phyloP scores from a whole-genome alignment of 768 basidiomycete genomes.

The Leccinellum albellum region DNA sequence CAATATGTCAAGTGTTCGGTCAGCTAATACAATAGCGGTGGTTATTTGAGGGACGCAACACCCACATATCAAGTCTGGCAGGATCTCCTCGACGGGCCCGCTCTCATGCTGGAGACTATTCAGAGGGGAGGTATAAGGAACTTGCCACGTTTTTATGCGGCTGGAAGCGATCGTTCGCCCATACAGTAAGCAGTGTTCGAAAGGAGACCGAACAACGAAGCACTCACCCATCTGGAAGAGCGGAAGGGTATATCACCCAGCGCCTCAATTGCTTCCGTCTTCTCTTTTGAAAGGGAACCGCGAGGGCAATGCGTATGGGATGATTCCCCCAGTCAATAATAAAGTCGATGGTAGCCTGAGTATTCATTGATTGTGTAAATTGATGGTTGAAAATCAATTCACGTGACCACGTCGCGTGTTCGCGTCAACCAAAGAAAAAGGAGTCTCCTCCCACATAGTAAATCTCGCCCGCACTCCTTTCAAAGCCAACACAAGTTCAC shows the following conservation, averaged over 20 bases:
- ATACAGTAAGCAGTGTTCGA: neutral
- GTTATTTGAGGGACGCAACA: neutral
- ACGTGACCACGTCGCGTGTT: slow-evolving; percentile 19
- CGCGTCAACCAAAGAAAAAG: too few species aligned
- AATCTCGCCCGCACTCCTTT: slow-evolving; percentile 7
- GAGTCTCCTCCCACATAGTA: neutral
- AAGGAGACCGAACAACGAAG: neutral
- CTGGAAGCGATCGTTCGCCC: slow-evolving; percentile 7
- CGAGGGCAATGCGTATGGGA: neutral
- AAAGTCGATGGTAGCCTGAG: too few species aligned
- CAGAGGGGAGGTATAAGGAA: slow-evolving; percentile 6
- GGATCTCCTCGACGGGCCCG: slow-evolving; percentile 10
- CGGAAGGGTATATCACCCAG: slow-evolving; percentile 7
- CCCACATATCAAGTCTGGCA: slow-evolving; percentile 15
- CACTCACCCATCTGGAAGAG: slow-evolving; percentile 11
- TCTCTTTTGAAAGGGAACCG: slow-evolving; percentile 3
- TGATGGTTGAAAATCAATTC: too few species aligned
- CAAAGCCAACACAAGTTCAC: slow-evolving; percentile 9
- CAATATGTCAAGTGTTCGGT: neutral
- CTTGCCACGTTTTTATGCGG: slow-evolving; percentile 1
- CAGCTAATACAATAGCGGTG: neutral
- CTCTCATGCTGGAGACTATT: neutral
- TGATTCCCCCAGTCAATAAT: too few species aligned
- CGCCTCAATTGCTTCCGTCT: slow-evolving; percentile 1
- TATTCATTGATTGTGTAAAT: too few species aligned